Evolutionary conservation across 192 early-diverging fungal genomes (phyloP).

Genomic region (Entomortierella parvispora): DNA sequence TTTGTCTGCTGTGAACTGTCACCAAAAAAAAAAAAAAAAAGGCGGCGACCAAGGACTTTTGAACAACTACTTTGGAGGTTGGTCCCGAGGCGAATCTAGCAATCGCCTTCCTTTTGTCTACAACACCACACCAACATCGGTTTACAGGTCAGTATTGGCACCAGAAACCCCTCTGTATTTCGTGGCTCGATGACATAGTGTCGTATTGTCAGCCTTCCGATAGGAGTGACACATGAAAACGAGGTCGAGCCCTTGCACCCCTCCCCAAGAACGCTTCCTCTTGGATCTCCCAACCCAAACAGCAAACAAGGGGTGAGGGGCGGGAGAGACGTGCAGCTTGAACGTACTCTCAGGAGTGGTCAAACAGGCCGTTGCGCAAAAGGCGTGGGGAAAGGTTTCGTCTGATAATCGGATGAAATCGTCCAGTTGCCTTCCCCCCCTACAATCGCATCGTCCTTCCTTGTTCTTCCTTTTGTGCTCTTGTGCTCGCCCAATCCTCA

Average conservation of each 20-base stretch:
- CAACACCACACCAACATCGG: constrained; percentile 87
- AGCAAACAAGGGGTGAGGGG: no score
- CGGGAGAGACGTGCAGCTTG: no score
- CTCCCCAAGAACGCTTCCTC: no score
- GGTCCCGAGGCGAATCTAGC: constrained; percentile 67
- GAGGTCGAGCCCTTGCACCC: no score
- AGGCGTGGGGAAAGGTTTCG: no score
- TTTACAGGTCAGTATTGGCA: constrained; percentile 70
- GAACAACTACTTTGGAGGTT: constrained; percentile 86
- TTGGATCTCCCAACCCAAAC: no score
- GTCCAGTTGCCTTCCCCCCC: no score
- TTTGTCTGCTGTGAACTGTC: constrained; percentile 24
- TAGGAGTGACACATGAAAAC: constrained; percentile 17
- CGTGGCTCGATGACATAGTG: neutral
- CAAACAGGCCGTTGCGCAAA: no score
- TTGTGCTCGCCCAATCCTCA: neutral
- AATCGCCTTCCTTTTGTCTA: constrained; percentile 88
- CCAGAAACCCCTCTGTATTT: neutral
- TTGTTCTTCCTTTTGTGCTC: constrained; percentile 48
- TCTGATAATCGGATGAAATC: no score
- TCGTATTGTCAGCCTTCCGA: neutral
- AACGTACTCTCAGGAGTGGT: no score
- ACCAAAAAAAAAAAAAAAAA: constrained; percentile 9
- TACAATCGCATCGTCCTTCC: no score
- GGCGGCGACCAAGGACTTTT: constrained; percentile 96